These are phyloP conservation scores for Pulveroboletus sp. DNA, from an alignment of 768 basidiomycete genomes.

Conservation along the genomic window DNA sequence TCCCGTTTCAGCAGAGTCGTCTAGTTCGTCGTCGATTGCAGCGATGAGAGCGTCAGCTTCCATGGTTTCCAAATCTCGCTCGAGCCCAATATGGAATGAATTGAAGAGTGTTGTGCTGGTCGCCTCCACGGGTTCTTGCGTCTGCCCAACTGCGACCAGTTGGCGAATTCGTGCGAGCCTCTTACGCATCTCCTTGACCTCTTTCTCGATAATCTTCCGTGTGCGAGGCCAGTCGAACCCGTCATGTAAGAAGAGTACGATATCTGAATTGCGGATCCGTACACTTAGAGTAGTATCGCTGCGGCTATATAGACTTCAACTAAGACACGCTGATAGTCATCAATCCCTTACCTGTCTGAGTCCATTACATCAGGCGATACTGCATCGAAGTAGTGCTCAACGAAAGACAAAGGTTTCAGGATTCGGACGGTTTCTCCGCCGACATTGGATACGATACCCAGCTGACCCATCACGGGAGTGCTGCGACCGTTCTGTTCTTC, in stretches of 20 bases:
- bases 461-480: slow-evolving; percentile 25
- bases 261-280: slow-evolving; percentile 56
- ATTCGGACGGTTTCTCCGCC: slow-evolving; percentile 87
- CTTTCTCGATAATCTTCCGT: slow-evolving; percentile 80
- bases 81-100: slow-evolving; percentile 90
- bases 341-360: slow-evolving; percentile 41
- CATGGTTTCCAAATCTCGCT: slow-evolving; percentile 66
- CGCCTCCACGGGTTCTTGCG: slow-evolving; percentile 66
- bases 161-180: slow-evolving; percentile 87
- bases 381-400: slow-evolving; percentile 72
- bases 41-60: slow-evolving; percentile 78
- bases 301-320: slow-evolving; percentile 28
- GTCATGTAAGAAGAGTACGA: slow-evolving; percentile 76
- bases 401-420: slow-evolving; percentile 57
- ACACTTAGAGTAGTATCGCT: slow-evolving; percentile 50
- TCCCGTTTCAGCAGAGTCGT: slow-evolving; percentile 66
- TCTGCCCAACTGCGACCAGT: slow-evolving; percentile 86
- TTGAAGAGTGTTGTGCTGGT: slow-evolving; percentile 84
- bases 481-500: slow-evolving; percentile 16
- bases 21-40: slow-evolving; percentile 89
- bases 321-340: neutral
- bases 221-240: slow-evolving; percentile 94
- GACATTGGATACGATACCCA: slow-evolving; percentile 52
- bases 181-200: slow-evolving; percentile 82
- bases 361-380: slow-evolving; percentile 52